Evolutionary conservation across 2,329 filamentous ascomycete genomes (phyloP).

Genomic region (Pseudocercospora macadamiae): DNA sequence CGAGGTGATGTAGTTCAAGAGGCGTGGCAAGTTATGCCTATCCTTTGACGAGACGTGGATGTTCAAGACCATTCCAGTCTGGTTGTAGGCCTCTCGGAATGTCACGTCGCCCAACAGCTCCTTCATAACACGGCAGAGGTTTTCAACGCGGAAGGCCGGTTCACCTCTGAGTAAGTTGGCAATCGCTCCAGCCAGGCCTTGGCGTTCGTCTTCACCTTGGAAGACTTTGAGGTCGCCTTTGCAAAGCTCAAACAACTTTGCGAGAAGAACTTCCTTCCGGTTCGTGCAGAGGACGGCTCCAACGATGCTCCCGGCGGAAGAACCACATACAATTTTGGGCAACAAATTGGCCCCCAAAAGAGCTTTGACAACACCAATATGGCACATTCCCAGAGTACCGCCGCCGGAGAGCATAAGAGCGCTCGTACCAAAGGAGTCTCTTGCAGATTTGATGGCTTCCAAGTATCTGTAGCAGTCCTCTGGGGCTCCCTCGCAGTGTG

Average conservation of each 20-base stretch:
- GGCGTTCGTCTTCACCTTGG: slow-evolving; percentile 24
- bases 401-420: slow-evolving; percentile 31
- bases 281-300: slow-evolving; percentile 30
- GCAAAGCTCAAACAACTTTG: slow-evolving; percentile 26
- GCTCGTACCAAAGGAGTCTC: slow-evolving; percentile 27
- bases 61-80: slow-evolving; percentile 88
- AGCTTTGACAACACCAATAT: slow-evolving; percentile 29
- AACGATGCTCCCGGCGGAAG: slow-evolving; percentile 31
- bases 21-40: slow-evolving; percentile 80
- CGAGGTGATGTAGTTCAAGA: slow-evolving; percentile 91
- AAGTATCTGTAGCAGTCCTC: slow-evolving; percentile 19
- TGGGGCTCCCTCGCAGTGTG: slow-evolving; percentile 23
- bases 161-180: slow-evolving; percentile 27
- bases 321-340: slow-evolving; percentile 28
- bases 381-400: slow-evolving; percentile 31
- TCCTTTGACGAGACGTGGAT: slow-evolving; percentile 90
- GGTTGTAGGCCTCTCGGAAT: slow-evolving; percentile 93
- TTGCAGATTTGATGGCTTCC: slow-evolving; percentile 24
- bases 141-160: slow-evolving; percentile 65
- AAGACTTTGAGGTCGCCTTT: slow-evolving; percentile 28
- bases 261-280: slow-evolving; percentile 21
- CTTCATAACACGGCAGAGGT: slow-evolving; percentile 81
- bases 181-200: slow-evolving; percentile 23
- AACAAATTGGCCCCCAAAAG: slow-evolving; percentile 24
- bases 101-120: slow-evolving; percentile 83